These are phyloP conservation scores for Plasmodium sp. DNA, from an alignment of 169 alveolate species.

Conservation along the genomic window DNA sequence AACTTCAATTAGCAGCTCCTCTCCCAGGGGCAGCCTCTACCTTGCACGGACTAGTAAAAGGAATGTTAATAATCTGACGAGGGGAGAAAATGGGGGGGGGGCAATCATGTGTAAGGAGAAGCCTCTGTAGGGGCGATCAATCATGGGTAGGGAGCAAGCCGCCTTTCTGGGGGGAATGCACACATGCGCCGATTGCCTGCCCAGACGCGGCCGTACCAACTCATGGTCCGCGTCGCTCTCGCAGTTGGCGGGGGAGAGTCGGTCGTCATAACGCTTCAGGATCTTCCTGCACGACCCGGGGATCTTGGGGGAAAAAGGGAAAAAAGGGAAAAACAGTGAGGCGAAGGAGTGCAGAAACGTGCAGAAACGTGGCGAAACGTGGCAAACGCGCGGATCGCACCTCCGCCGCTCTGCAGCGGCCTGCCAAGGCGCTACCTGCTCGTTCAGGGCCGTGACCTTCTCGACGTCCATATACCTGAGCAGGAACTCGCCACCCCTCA, in stretches of 20 bases:
- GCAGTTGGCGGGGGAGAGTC: conserved; percentile 77
- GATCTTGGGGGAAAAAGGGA: neutral
- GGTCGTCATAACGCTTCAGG: conserved; percentile 78
- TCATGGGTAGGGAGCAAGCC: too few relatives aligned
- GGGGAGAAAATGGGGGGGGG: neutral
- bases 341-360: neutral
- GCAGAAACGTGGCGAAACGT: neutral
- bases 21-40: conserved; percentile 4
- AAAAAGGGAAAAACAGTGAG: neutral
- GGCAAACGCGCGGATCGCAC: neutral
- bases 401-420: neutral
- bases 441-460: conserved; percentile 82
- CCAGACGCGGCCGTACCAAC: conserved; percentile 68
- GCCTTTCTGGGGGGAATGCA: too few relatives aligned
- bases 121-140: neutral
- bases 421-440: conserved; percentile 60
- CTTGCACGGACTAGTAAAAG: conserved; percentile 85
- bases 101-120: neutral
- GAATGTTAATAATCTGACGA: conserved; percentile 77
- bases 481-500: conserved; percentile 81
- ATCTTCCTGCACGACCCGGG: conserved; percentile 80
- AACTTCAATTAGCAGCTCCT: neutral
- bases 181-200: neutral
- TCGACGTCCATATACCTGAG: conserved; percentile 79
- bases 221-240: conserved; percentile 86